A percentile compares a stretch with the other conserved stretches of the same genome.
These are phyloP conservation scores for Lycium ferocissimum DNA, from an alignment of 257 asterid genomes.

Conservation along the genomic window DNA sequence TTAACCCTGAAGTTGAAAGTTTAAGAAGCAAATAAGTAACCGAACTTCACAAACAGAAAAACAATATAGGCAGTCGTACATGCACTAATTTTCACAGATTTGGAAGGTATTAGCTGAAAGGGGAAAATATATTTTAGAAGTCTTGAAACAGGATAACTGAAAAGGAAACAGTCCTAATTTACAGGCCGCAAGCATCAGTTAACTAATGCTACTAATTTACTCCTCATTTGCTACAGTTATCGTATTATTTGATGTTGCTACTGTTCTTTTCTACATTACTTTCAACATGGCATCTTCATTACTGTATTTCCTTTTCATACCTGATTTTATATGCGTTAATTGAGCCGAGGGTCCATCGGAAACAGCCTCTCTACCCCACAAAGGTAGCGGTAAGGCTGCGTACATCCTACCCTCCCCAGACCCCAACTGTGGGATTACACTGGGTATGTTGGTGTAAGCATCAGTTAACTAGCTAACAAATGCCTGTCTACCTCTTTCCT, in stretches of 20 bases:
- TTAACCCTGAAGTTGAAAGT: constrained; percentile 52
- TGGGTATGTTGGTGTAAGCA: neutral
- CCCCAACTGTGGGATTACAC: no score
- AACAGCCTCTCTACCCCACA: no score
- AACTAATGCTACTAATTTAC: neutral
- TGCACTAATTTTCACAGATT: constrained; percentile 2
- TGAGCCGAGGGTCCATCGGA: no score
- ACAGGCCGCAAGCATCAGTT: neutral
- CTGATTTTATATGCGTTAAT: no score
- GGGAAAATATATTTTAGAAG: neutral
- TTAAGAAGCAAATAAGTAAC: constrained; percentile 24
- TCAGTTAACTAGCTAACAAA: neutral
- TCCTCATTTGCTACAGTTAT: no score
- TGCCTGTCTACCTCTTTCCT: neutral
- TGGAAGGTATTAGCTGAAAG: neutral
- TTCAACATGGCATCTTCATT: no score
- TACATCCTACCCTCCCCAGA: no score
- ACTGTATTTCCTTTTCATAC: no score
- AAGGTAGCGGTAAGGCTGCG: no score
- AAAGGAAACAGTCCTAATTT: constrained; percentile 6
- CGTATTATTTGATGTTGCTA: no score
- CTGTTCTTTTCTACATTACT: no score
- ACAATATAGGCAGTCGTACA: neutral
- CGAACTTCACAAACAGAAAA: neutral
- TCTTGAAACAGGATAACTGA: constrained; percentile 7